Base-by-base conservation (phyloP, 139 green algal species). In the Chlorella sp. region DNA sequence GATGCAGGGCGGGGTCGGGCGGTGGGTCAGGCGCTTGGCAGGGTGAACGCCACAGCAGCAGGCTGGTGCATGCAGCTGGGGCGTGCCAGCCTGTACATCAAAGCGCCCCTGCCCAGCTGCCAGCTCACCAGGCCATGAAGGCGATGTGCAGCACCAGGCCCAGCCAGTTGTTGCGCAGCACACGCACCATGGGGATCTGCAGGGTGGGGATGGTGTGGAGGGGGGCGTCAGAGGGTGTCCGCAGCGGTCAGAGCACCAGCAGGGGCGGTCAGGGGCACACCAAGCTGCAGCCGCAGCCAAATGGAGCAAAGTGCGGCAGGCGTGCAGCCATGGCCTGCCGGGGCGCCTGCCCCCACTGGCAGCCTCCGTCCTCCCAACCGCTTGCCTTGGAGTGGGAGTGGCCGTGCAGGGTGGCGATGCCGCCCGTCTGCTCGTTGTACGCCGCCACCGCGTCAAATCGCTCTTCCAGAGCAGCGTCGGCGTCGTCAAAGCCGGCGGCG, bases 91-190 rank as follows among this genome's bases (percentile, higher is more conserved):
- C 58, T n/a, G 58, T 67, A 67, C 19, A 28, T n/a, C 16, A 17
- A 17, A 32, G 19, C 17, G 32, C 58, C 58, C 19, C 58, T 22
- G 19, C 11, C 6, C 24, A 32, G 24, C 65, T 26, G n/a, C 34
- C 11, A 16, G 67, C 67, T 1, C 67, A 73, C 72, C 73, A 80
- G 30, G 73, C 73, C 73, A 80, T 80, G 73, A 65, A 80, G 3
- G 40, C 16, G 30, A 80, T 51, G 44, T 80, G 44, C 1, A 62
- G 34, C 8, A 62, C 19, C 11, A 80, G 44, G 73, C 73, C 73
- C 30, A 40, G 16, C 73, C 73, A 80, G 73, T 80, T 80, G 73
- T 80, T 80, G 0, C 28, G 14, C 73, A 80, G 73, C 44, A 80
- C 13, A 22, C 73, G 73, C 13, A 80, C 8, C 22, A 76, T 76